Evolutionary conservation across 2,329 filamentous ascomycete genomes (phyloP), one percentile per base, ranked within the genome.

Genomic region (Alternaria metachromatica): DNA sequence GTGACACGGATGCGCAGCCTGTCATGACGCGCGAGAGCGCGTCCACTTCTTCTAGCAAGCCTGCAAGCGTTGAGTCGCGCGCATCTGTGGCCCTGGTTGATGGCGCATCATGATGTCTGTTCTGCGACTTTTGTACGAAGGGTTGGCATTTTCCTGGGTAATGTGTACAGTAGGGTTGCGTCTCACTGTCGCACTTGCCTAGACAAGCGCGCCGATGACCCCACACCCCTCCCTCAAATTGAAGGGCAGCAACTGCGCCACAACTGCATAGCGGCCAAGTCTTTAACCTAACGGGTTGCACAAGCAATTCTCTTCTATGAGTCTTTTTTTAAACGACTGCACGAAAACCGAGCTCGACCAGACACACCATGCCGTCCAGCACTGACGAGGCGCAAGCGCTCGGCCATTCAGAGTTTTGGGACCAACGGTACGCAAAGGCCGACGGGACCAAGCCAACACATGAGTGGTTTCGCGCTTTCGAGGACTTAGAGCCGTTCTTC

Each of bases 391-490:
- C 58, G 33, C 46, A 50, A 51, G 65, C 61, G 4, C 50, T 69
- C 2, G 63, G 63, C 10, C 44, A 60, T 58, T 50, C 60, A 12
- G 63, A 57, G 3, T 87, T 84, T 72, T 88, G 86, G 86, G 82
- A 88, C 68, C 71, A 80, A 54, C 81, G 82, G 3, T 87, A 87
- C 71, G 63, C 74, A 3, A 74, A 80, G 41, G 76, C 80, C 0
- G 51, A 55, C 4, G 66, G 62, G 2, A 75, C 80, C 6, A 67
- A 75, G 26, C 83, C 82, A 5, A 82, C 80, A 0, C 84, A 87
- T 68, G 86, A 88, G 69, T 89, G 87, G 86, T 85, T 86, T 65
- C 81, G 83, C 18, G 79, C 80, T 4, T 88, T 84, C 65, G 62
- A 72, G 1, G 81, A 84, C 7, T 77, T 89, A 1, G 77, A 83